Evolutionary conservation across 371 early-diverging fungal genomes (phyloP), one percentile per base, ranked within the genome.

Genomic region (Parasitella parasitica): DNA sequence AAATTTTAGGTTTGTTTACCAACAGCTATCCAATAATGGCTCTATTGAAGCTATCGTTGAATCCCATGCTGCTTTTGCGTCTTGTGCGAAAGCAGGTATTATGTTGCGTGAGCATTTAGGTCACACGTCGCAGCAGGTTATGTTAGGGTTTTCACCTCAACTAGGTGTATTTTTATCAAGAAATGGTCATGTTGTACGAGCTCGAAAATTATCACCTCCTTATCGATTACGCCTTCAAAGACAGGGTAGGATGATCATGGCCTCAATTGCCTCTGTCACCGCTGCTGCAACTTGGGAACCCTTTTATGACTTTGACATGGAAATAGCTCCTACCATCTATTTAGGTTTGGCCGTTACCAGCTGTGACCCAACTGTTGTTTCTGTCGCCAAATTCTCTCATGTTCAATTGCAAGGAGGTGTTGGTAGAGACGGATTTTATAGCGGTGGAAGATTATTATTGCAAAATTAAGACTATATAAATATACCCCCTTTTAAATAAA

Each of bases 21-120:
- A 73, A 18, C 30, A 62, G 1, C 34, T 71, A 0, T 73, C 71
- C 8, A 66, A 56, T 6, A 57, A 71, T 46, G 71, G 73, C 2
- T 49, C 48, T 6, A 68, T 69, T 32, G 71, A 70, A 30, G 63
- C 63, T 4, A 67, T 63, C 3, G 57, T 73, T 1, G 65, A 64
- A 28, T 76, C 76, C 0, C 76, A 76, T 37, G 68, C 73, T 27
- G 60, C 76, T 13, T 76, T 76, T 66, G 71, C 69, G 16, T 49
- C 64, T 8, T 76, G 73, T 35, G 76, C 76, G 12, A 76, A 76
- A 36, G 76, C 76, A 16, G 76, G 73, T 16, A 70, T 76, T 22
- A 73, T 76, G 73, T 57, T 76, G 41, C 73, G 76, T 1, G 73
- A 73, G 38, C 71, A 71, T 53, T 57, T 76, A 16, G 66, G 71